Conservation (phyloP, 106 monocot genomes). For the Narthecium ossifragum region DNA sequence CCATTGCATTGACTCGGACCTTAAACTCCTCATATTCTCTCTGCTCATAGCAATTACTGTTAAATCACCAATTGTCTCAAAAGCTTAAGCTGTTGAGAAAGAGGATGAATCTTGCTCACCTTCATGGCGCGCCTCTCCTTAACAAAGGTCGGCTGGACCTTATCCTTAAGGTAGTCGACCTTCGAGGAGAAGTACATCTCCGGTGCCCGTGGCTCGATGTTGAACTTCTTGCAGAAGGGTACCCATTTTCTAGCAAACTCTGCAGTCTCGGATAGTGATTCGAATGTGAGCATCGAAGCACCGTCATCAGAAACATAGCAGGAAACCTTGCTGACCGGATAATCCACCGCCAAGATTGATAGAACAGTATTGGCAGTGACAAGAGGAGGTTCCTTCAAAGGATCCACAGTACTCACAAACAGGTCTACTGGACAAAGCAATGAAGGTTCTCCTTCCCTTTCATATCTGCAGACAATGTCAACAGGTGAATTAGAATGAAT, state of each 20-base stretch:
- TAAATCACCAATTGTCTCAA: neutral
- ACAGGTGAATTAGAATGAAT: neutral
- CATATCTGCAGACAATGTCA: slow-evolving; percentile 36
- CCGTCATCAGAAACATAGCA: slow-evolving; percentile 99
- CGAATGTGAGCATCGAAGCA: slow-evolving; percentile 94
- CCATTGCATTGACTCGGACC: slow-evolving; percentile 81
- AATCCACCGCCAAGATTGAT: slow-evolving; percentile 88
- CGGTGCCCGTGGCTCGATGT: slow-evolving; percentile 85
- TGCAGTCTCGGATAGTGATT: slow-evolving; percentile 84
- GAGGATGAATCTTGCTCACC: no score
- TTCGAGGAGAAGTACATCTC: slow-evolving; percentile 94
- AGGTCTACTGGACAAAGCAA: slow-evolving; percentile 73
- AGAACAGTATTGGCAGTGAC: slow-evolving; percentile 97
- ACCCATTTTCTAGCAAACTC: slow-evolving; percentile 96
- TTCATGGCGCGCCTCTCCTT: slow-evolving; percentile 98
- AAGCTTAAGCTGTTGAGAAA: no score
- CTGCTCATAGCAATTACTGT: slow-evolving; percentile 22
- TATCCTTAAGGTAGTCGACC: slow-evolving; percentile 93
- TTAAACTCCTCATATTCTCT: slow-evolving; percentile 99
- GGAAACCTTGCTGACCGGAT: slow-evolving; percentile 92
- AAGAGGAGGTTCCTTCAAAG: slow-evolving; percentile 89
- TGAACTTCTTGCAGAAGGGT: slow-evolving; percentile 95
- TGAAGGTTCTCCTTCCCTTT: slow-evolving; percentile 84
- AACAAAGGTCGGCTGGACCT: slow-evolving; percentile 86
- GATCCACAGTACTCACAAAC: slow-evolving; percentile 95